Percentiles rank a stretch among this genome's conserved stretches.
These are phyloP conservation scores for Teunomyces lycoperdinae DNA, from an alignment of 805 yeast species.

Conservation along the genomic window DNA sequence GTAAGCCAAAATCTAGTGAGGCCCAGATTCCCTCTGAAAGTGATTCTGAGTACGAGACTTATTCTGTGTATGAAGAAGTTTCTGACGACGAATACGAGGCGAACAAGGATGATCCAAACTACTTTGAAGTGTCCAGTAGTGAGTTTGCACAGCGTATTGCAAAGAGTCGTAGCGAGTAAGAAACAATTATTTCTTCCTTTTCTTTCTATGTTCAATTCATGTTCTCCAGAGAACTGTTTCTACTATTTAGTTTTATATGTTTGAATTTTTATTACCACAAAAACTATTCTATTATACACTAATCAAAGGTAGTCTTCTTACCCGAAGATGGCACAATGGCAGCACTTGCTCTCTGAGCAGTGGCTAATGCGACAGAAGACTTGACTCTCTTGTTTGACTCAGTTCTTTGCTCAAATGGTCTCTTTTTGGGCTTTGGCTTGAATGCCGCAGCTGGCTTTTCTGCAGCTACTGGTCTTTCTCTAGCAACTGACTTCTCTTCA, in stretches of 20 bases:
- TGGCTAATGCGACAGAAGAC: constrained; percentile 84
- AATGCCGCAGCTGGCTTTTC: constrained; percentile 9
- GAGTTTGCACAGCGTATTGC: constrained; percentile 12
- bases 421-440: constrained; percentile 15
- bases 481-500: constrained; percentile 9
- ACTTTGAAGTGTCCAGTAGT: constrained; percentile 33
- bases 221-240: constrained; percentile 1
- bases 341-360: constrained; percentile 84
- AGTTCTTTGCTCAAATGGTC: constrained; percentile 12
- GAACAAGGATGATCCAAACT: constrained; percentile 47
- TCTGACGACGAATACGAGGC: constrained; percentile 45
- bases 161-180: not conserved
- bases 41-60: constrained; percentile 14
- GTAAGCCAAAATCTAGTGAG: not conserved
- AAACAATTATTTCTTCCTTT: not conserved
- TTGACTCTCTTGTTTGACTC: constrained; percentile 49
- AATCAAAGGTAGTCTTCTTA: constrained; percentile 74
- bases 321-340: constrained; percentile 91
- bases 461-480: not conserved
- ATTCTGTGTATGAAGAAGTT: constrained; percentile 45
- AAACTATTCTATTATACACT: constrained; percentile 8
- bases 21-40: not conserved
- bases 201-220: not conserved
- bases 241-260: constrained; percentile 1
- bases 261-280: constrained; percentile 1